These are phyloP conservation scores for Cryptomeria japonica DNA, from an alignment of 75 land plant genomes.

Conservation along the genomic window DNA sequence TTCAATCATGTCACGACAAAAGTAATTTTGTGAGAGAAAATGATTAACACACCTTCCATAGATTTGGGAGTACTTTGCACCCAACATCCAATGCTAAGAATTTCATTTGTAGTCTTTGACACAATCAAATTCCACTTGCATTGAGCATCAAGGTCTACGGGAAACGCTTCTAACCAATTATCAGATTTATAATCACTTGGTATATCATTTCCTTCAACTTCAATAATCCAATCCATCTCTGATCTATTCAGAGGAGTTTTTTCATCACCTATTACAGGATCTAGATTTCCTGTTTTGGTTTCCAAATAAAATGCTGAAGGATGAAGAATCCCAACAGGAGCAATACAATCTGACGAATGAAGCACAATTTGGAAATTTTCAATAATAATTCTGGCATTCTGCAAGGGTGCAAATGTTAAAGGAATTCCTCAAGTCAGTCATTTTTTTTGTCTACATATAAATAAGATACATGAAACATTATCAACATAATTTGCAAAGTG, in stretches of 20 bases:
- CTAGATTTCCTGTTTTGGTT: conserved; percentile 25
- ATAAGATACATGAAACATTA: neutral
- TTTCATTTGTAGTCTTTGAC: conserved; percentile 27
- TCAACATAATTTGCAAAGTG: neutral
- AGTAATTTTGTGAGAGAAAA: neutral
- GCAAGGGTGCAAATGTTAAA: conserved; percentile 14
- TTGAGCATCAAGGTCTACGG: neutral
- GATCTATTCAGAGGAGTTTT: neutral
- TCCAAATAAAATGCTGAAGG: conserved; percentile 80
- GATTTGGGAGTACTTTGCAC: conserved; percentile 22
- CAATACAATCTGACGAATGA: conserved; percentile 80
- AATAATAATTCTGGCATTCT: conserved; percentile 79
- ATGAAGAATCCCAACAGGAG: conserved; percentile 93
- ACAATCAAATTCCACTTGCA: conserved; percentile 17
- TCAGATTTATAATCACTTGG: neutral
- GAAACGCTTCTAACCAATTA: neutral
- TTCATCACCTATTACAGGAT: neutral
- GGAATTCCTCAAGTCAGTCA: neutral
- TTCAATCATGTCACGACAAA: neutral
- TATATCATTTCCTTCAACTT: conserved; percentile 43
- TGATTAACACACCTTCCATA: conserved; percentile 25
- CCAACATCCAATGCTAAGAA: conserved; percentile 57
- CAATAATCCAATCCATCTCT: conserved; percentile 13
- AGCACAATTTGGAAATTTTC: conserved; percentile 67
- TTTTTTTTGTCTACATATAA: neutral